Evolutionary conservation across 306 rosid species (phyloP).

Genomic region (Trifolium pratense): DNA sequence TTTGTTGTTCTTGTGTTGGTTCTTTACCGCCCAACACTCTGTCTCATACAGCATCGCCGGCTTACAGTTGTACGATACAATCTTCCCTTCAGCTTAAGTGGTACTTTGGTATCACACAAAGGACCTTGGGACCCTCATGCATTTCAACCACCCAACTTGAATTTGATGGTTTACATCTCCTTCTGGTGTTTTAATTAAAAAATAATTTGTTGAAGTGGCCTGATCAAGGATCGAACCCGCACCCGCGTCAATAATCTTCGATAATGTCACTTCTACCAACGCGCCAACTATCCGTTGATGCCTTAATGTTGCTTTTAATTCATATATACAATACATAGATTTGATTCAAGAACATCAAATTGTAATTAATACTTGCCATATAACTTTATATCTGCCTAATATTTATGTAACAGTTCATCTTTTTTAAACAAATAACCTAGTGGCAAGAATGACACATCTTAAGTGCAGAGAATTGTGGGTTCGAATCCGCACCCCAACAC

Average conservation of each 20-base stretch:
- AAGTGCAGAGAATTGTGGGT: too few species aligned
- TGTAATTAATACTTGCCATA: conserved; percentile 6
- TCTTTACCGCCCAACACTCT: too few species aligned
- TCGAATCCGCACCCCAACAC: too few species aligned
- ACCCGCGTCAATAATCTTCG: neutral
- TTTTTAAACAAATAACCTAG: neutral
- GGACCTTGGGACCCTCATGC: too few species aligned
- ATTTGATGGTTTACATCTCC: too few species aligned
- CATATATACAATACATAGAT: neutral
- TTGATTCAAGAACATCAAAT: neutral
- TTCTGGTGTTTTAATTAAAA: neutral
- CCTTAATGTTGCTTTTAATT: neutral
- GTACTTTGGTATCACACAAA: too few species aligned
- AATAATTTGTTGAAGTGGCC: neutral
- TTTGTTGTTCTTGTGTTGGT: too few species aligned
- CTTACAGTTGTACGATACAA: too few species aligned
- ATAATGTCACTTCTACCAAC: neutral
- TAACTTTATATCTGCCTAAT: neutral
- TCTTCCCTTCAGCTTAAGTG: too few species aligned
- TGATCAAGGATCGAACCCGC: neutral
- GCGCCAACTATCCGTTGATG: neutral
- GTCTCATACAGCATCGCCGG: too few species aligned
- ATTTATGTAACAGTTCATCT: neutral
- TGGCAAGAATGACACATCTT: too few species aligned
- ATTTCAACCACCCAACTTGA: too few species aligned